phyloP scores from a whole-genome alignment of 805 yeast genomes.

The Wickerhamiella nectarea region DNA sequence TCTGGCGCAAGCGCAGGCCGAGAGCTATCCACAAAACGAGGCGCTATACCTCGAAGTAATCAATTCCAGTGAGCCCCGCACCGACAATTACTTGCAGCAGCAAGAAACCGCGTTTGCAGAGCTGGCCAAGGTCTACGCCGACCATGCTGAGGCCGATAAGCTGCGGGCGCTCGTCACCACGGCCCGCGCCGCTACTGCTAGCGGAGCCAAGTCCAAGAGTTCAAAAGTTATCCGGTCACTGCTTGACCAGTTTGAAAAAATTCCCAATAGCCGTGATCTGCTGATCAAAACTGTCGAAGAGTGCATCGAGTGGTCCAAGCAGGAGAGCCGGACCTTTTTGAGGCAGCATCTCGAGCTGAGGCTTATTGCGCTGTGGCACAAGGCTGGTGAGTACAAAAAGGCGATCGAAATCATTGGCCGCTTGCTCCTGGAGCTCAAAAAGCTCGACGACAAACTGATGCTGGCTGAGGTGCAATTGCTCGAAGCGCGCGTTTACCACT shows the following conservation, averaged over 20 bases:
- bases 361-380: conserved; percentile 60
- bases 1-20: conserved; percentile 8
- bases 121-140: conserved; percentile 58
- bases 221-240: conserved; percentile 77
- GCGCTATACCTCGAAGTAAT: conserved; percentile 8
- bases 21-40: conserved; percentile 8
- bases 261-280: conserved; percentile 46
- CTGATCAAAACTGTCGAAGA: conserved; percentile 65
- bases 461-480: conserved; percentile 89
- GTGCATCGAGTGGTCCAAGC: conserved; percentile 75
- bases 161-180: conserved; percentile 49
- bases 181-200: conserved; percentile 57
- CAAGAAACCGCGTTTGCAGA: conserved; percentile 63
- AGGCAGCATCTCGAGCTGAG: conserved; percentile 80
- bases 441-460: conserved; percentile 88
- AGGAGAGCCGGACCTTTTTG: conserved; percentile 72
- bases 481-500: conserved; percentile 81
- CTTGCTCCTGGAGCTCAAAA: conserved; percentile 73
- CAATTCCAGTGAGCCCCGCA: conserved; percentile 20
- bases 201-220: conserved; percentile 84
- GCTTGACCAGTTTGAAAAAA: conserved; percentile 57
- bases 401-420: conserved; percentile 59
- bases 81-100: conserved; percentile 35
- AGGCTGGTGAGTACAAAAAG: conserved; percentile 49
- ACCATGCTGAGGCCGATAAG: conserved; percentile 33